phyloP scores from a whole-genome alignment of 352 stramenopile species.

The Elongisporangium prolatum region DNA sequence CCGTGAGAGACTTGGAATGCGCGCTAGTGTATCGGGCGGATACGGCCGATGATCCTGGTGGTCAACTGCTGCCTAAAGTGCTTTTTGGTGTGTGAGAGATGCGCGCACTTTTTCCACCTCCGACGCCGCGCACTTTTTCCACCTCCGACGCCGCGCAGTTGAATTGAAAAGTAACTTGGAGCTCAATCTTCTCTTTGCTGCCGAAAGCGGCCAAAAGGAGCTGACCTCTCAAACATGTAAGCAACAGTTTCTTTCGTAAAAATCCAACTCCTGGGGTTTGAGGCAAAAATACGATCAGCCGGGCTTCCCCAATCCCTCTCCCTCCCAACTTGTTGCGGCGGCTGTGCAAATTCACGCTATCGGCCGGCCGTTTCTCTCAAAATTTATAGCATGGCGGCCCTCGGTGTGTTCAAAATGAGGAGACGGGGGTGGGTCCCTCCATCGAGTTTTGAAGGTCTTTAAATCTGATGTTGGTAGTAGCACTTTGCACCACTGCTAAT shows the following conservation, averaged over 20 bases:
- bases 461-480: background rate
- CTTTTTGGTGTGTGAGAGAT: background rate
- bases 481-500: background rate
- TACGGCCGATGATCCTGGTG: background rate
- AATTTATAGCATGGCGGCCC: background rate
- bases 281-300: background rate
- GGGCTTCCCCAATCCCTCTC: background rate
- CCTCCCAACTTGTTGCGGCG: background rate
- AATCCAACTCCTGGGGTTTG: background rate
- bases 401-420: background rate
- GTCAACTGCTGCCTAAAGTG: background rate
- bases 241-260: background rate
- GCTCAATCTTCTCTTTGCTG: background rate
- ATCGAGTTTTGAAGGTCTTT: background rate
- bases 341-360: background rate
- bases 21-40: background rate
- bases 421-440: background rate
- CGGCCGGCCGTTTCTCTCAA: background rate
- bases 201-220: background rate
- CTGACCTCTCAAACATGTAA: background rate
- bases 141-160: background rate
- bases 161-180: background rate
- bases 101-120: background rate
- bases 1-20: background rate
- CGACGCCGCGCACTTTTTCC: background rate